A percentile compares a stretch with the other conserved stretches of the same genome.
Conservation (phyloP, 768 basidiomycete genomes). For the Gelatoporia subvermispora region DNA sequence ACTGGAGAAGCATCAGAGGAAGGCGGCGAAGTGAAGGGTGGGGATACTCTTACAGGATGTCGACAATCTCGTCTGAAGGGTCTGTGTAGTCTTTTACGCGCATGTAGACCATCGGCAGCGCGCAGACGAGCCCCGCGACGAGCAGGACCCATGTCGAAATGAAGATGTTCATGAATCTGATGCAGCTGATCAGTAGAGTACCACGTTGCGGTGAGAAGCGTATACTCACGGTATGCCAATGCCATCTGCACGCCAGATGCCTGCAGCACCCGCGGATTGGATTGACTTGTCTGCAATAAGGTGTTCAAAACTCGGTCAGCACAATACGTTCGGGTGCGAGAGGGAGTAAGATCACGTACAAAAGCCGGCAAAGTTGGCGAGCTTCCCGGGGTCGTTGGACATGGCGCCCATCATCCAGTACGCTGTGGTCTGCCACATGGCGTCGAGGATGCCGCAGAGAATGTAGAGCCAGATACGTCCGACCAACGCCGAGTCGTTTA, state of each 20-base stretch:
- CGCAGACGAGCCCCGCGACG: constrained; percentile 55
- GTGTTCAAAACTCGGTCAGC: neutral
- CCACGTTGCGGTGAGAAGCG: neutral
- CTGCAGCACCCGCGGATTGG: constrained; percentile 74
- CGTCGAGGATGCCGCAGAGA: constrained; percentile 69
- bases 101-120: constrained; percentile 70
- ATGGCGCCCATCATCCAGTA: constrained; percentile 86
- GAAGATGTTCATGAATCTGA: constrained; percentile 64
- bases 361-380: constrained; percentile 78
- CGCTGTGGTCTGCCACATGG: constrained; percentile 82
- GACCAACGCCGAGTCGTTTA: constrained; percentile 49
- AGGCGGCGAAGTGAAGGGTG: neutral
- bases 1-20: too few relatives aligned
- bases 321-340: constrained; percentile 1
- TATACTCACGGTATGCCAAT: constrained; percentile 51
- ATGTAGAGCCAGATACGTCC: constrained; percentile 60
- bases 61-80: constrained; percentile 11
- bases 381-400: constrained; percentile 76
- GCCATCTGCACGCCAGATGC: constrained; percentile 67
- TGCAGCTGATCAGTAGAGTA: neutral
- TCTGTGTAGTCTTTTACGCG: constrained; percentile 62
- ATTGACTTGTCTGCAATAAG: constrained; percentile 54
- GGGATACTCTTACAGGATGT: constrained; percentile 3
- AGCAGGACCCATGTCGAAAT: constrained; percentile 72
- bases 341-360: constrained; percentile 44